Evolutionary conservation across 2,329 filamentous ascomycete genomes (phyloP).

Genomic region (Fusarium hainanense): DNA sequence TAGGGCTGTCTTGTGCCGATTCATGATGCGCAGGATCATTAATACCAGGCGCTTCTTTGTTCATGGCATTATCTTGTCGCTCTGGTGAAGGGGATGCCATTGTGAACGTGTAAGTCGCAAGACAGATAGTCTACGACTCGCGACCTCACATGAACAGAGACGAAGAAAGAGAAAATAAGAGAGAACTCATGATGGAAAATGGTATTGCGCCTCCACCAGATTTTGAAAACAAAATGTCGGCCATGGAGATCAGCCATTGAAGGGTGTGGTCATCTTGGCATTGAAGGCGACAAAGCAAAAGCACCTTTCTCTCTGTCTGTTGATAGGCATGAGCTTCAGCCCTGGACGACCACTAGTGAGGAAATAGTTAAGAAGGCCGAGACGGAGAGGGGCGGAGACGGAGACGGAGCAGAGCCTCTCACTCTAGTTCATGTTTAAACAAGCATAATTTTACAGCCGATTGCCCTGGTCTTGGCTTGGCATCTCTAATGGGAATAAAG

Average conservation of each 20-base stretch:
- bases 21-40: not conserved
- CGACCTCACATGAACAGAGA: not conserved
- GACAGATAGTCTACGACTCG: not conserved
- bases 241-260: not conserved
- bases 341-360: slow-evolving; percentile 15
- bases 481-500: slow-evolving; percentile 24
- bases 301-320: too few species aligned
- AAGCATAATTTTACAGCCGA: slow-evolving; percentile 35
- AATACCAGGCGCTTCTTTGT: not conserved
- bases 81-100: slow-evolving; percentile 26
- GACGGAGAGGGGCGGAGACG: slow-evolving; percentile 15
- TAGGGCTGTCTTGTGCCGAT: not conserved
- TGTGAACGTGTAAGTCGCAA: slow-evolving; percentile 4
- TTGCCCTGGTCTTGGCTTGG: slow-evolving; percentile 18
- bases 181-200: not conserved
- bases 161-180: not conserved
- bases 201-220: not conserved
- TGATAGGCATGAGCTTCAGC: slow-evolving; percentile 13
- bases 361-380: slow-evolving; percentile 4
- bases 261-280: slow-evolving; percentile 2
- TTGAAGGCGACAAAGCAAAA: not conserved
- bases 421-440: slow-evolving; percentile 16
- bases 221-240: not conserved
- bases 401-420: slow-evolving; percentile 24
- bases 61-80: slow-evolving; percentile 5